These are phyloP conservation scores for Termitomyces sp. DNA, from an alignment of 768 basidiomycete genomes.

Conservation along the genomic window DNA sequence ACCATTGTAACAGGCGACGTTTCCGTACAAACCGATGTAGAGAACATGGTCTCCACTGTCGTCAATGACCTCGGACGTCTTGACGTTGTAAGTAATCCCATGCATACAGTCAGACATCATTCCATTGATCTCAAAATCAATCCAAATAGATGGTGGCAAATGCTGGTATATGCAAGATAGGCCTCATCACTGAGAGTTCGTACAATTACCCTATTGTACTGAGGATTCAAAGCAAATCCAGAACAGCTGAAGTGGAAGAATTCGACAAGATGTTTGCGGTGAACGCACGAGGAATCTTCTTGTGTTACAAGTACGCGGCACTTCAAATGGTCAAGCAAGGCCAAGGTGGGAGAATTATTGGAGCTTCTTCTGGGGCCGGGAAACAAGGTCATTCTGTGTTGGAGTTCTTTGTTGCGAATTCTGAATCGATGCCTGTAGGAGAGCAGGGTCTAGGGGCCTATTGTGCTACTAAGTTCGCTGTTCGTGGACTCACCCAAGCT, in stretches of 20 bases:
- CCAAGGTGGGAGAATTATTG: conserved; percentile 39
- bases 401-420: background rate
- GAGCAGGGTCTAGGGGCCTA: conserved; percentile 20
- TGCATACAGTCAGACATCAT: background rate
- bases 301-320: conserved; percentile 40
- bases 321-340: conserved; percentile 41
- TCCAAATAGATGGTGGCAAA: conserved; percentile 35
- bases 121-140: too few species aligned
- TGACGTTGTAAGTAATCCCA: conserved; percentile 23
- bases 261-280: conserved; percentile 27
- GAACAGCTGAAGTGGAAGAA: conserved; percentile 23
- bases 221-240: background rate
- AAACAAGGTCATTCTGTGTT: conserved; percentile 23
- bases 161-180: conserved; percentile 18
- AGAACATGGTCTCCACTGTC: conserved; percentile 21
- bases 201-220: background rate
- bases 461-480: conserved; percentile 34
- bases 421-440: conserved; percentile 2
- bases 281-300: conserved; percentile 33
- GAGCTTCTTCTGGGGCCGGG: conserved; percentile 38
- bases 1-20: conserved; percentile 23
- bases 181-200: background rate
- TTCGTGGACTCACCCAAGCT: conserved; percentile 33
- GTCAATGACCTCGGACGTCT: conserved; percentile 23
- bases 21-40: conserved; percentile 24